phyloP scores from a whole-genome alignment of 805 yeast genomes.

The Grigorovia jiainica region DNA sequence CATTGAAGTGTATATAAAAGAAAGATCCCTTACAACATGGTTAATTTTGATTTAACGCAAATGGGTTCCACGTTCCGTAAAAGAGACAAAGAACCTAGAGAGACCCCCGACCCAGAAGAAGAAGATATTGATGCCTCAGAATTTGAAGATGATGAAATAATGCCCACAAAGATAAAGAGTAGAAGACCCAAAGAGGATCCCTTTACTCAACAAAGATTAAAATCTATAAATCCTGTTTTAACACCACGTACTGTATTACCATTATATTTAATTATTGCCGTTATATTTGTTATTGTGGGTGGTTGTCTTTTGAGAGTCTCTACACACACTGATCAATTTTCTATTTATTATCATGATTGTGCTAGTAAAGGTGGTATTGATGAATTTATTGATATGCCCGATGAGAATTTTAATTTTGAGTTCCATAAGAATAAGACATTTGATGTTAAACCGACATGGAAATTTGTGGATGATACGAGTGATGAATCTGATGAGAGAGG shows the following conservation, averaged over 20 bases:
- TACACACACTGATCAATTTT: conserved; percentile 58
- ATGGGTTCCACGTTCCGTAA: conserved; percentile 23
- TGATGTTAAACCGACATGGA: conserved; percentile 56
- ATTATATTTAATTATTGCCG: conserved; percentile 58
- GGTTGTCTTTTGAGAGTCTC: conserved; percentile 70
- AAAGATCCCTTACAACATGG: conserved; percentile 15
- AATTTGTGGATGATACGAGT: conserved; percentile 34
- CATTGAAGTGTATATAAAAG: too few species aligned
- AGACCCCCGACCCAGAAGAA: conserved; percentile 17
- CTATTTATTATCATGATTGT: conserved; percentile 72
- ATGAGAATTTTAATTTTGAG: conserved; percentile 43
- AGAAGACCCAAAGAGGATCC: conserved; percentile 67
- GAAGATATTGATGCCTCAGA: conserved; percentile 29
- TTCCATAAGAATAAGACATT: conserved; percentile 39
- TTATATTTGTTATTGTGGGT: conserved; percentile 86
- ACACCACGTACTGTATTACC: conserved; percentile 88
- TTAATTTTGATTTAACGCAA: conserved; percentile 21
- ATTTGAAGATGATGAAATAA: conserved; percentile 32
- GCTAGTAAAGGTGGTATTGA: conserved; percentile 38
- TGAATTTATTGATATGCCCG: conserved; percentile 44
- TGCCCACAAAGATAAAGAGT: conserved; percentile 35
- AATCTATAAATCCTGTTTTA: conserved; percentile 65
- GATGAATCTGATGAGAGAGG: conserved; percentile 45
- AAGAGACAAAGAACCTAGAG: conserved; percentile 16
- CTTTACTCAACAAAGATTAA: conserved; percentile 58